Evolutionary conservation across 768 basidiomycete genomes (phyloP).

Genomic region (Lactarius psammicola): DNA sequence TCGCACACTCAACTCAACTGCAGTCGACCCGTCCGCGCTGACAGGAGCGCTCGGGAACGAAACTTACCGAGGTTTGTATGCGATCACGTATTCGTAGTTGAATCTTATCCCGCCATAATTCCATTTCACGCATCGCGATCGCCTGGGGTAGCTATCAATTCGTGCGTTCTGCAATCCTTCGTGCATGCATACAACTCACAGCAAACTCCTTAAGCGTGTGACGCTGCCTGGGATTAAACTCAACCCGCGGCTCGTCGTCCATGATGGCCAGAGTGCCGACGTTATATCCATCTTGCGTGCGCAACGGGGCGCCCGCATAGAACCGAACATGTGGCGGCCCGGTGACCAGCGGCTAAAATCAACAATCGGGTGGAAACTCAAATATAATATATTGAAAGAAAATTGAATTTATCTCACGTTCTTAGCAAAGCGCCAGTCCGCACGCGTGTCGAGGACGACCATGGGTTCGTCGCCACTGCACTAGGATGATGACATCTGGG

Average conservation of each 20-base stretch:
- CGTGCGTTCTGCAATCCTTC: background rate
- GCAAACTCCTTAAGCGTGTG: constrained; percentile 96
- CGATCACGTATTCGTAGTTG: constrained; percentile 87
- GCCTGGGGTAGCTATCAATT: constrained; percentile 42
- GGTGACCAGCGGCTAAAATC: constrained; percentile 63
- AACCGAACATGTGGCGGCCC: constrained; percentile 73
- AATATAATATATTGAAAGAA: constrained; percentile 7
- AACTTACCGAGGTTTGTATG: constrained; percentile 80
- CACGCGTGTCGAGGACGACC: constrained; percentile 71
- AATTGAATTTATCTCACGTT: constrained; percentile 53
- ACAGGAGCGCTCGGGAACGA: background rate
- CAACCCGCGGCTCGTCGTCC: constrained; percentile 76
- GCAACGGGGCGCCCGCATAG: constrained; percentile 87
- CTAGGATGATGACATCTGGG: background rate
- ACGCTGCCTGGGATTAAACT: constrained; percentile 85
- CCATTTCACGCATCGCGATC: constrained; percentile 93
- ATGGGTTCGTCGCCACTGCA: constrained; percentile 81
- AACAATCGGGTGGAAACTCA: constrained; percentile 6
- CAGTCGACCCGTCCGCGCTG: background rate
- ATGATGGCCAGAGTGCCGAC: constrained; percentile 86
- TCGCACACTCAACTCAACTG: background rate
- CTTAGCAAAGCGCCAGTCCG: constrained; percentile 86
- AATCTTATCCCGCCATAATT: constrained; percentile 95
- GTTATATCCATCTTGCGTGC: constrained; percentile 88
- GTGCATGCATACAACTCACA: constrained; percentile 33